A percentile compares a stretch with the other conserved stretches of the same genome.
Conservation (phyloP, 345 rosid genomes). For the Nasturtium officinale region DNA sequence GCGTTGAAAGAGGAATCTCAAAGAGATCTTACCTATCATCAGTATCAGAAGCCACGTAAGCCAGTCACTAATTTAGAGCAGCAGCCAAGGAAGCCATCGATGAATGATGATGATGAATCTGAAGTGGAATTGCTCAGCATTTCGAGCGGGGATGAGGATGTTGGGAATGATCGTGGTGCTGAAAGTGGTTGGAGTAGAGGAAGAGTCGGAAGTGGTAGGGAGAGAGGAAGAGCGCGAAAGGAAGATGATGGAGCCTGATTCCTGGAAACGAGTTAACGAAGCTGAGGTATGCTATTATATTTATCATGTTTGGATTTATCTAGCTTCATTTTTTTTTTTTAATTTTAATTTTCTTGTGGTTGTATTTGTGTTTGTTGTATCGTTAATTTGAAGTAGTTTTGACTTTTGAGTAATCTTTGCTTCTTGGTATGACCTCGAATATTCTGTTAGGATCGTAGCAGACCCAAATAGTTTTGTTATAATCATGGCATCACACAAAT, state of each 20-base stretch:
- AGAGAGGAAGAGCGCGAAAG: constrained; percentile 46
- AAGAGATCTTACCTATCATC: constrained; percentile 64
- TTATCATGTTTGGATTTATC: background rate
- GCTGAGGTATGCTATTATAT: constrained; percentile 60
- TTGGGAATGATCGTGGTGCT: constrained; percentile 50
- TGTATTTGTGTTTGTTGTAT: constrained; percentile 5
- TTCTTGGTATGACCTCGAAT: background rate
- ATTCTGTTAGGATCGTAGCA: background rate
- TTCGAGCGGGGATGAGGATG: constrained; percentile 93
- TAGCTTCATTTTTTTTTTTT: background rate
- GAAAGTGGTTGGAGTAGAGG: constrained; percentile 35
- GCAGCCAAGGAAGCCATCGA: constrained; percentile 46
- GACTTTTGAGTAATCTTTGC: background rate
- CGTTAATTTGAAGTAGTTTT: background rate
- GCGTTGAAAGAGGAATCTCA: constrained; percentile 86
- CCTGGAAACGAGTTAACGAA: constrained; percentile 91
- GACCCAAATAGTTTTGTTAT: constrained; percentile 6
- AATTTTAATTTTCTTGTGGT: background rate
- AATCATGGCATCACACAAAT: constrained; percentile 1
- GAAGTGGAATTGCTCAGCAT: constrained; percentile 98
- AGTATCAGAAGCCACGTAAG: constrained; percentile 58
- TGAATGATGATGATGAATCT: constrained; percentile 85
- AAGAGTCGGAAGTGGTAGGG: constrained; percentile 38
- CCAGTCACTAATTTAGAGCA: constrained; percentile 89
- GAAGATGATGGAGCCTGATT: constrained; percentile 77